Conservation (phyloP, 129 eudicot species). For the Arctium lappa region DNA sequence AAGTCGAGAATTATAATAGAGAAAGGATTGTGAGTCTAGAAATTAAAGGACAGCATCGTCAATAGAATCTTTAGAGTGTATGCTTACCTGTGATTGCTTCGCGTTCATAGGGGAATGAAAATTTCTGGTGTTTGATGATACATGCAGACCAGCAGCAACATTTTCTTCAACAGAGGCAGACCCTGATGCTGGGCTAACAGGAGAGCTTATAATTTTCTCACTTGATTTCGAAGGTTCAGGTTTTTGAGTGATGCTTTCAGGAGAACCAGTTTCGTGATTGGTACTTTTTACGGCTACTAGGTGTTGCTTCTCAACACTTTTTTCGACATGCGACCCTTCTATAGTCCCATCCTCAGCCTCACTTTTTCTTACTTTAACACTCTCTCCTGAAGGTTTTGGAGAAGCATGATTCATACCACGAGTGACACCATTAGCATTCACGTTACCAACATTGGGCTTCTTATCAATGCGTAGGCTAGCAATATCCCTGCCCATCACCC, state of each 20-base stretch:
- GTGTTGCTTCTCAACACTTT: conserved; percentile 48
- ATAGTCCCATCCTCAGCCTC: conserved; percentile 33
- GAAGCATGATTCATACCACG: conserved; percentile 36
- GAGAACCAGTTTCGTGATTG: conserved; percentile 33
- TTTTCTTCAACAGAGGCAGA: conserved; percentile 43
- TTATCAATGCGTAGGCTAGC: conserved; percentile 56
- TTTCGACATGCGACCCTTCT: conserved; percentile 40
- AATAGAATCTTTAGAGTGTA: background rate
- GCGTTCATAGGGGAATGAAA: conserved; percentile 39
- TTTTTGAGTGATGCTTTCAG: conserved; percentile 39
- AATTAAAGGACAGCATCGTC: background rate
- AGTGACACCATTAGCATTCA: conserved; percentile 46
- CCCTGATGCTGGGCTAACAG: conserved; percentile 46
- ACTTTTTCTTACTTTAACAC: conserved; percentile 25
- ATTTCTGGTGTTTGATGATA: conserved; percentile 39
- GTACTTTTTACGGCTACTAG: conserved; percentile 42
- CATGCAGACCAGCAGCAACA: conserved; percentile 30
- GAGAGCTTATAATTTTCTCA: conserved; percentile 54
- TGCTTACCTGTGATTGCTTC: conserved; percentile 50
- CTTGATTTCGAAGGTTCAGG: conserved; percentile 54
- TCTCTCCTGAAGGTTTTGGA: conserved; percentile 41
- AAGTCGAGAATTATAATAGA: background rate
- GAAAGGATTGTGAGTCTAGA: background rate
- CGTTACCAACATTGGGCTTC: conserved; percentile 41
- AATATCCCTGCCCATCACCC: conserved; percentile 86